These are phyloP conservation scores for Onygena corvina DNA, from an alignment of 2,329 filamentous ascomycete genomes.

Conservation along the genomic window DNA sequence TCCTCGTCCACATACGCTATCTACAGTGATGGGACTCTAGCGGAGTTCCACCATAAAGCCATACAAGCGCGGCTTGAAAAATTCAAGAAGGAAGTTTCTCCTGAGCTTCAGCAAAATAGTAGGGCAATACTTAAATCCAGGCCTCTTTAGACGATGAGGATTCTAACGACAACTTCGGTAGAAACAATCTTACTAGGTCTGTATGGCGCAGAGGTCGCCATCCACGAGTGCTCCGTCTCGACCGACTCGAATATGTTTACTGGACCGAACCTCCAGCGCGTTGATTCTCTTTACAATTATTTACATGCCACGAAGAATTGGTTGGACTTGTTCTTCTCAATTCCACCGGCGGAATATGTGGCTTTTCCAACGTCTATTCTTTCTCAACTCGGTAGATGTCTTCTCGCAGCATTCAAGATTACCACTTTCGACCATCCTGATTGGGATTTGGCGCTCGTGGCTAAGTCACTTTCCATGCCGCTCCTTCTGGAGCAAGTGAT, in stretches of 20 bases:
- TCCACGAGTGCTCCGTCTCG: background rate
- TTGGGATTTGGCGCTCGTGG: background rate
- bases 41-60: background rate
- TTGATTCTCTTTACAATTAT: background rate
- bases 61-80: background rate
- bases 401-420: background rate
- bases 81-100: background rate
- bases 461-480: background rate
- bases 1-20: background rate
- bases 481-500: background rate
- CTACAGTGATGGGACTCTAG: background rate
- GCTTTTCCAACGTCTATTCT: background rate
- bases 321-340: background rate
- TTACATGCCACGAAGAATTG: background rate
- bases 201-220: background rate
- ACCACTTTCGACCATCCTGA: background rate
- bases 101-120: background rate
- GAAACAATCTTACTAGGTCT: background rate
- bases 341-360: background rate
- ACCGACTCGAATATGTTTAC: background rate
- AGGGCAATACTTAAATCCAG: background rate
- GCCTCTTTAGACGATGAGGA: background rate
- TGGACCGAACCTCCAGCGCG: background rate
- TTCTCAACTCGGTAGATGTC: background rate
- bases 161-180: background rate